Percentiles rank a stretch among this genome's conserved stretches.
phyloP scores from a whole-genome alignment of 2,329 filamentous ascomycete genomes.

The Ascochyta lentis region DNA sequence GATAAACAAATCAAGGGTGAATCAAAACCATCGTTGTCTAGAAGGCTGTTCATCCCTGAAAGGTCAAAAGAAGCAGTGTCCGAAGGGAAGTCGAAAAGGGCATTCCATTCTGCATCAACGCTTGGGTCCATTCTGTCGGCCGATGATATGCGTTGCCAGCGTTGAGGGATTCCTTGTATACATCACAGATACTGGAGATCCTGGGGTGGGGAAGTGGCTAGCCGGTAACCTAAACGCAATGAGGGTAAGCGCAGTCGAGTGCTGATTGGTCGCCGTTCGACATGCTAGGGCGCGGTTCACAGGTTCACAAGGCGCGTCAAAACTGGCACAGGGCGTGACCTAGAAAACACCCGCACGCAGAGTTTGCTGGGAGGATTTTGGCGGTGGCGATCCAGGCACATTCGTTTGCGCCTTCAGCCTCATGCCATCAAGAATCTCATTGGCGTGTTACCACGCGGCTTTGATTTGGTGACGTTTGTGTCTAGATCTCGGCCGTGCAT shows the following conservation, averaged over 20 bases:
- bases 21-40: constrained; percentile 13
- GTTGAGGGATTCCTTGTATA: constrained; percentile 2
- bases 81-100: constrained; percentile 6
- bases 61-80: constrained; percentile 8
- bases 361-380: background rate
- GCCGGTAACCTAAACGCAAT: constrained; percentile 11
- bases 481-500: background rate
- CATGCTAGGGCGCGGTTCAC: constrained; percentile 4
- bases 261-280: constrained; percentile 11
- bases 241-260: background rate
- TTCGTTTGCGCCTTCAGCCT: background rate
- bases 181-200: constrained; percentile 3
- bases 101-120: constrained; percentile 15
- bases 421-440: background rate
- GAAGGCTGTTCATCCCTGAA: background rate
- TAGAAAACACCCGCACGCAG: background rate
- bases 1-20: constrained; percentile 9
- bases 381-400: background rate
- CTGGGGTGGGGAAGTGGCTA: constrained; percentile 8
- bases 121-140: constrained; percentile 5
- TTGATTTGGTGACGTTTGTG: background rate
- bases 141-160: constrained; percentile 11
- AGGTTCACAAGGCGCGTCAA: no score
- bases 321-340: no score
- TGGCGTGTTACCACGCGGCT: background rate